Conservation (phyloP, 192 early-diverging fungal species). For the Jimgerdemannia lactiflua region DNA sequence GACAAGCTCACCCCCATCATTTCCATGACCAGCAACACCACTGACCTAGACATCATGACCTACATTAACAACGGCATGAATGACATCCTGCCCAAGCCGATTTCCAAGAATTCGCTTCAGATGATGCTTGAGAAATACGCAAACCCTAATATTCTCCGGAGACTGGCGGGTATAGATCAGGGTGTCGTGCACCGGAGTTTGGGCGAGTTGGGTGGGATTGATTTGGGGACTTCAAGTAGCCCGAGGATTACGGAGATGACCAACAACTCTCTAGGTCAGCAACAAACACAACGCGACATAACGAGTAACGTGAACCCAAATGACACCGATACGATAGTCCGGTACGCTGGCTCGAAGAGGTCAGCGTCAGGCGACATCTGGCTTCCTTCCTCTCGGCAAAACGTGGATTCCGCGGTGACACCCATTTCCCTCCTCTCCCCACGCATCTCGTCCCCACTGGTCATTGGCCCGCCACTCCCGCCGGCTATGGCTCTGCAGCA, state of each 20-base stretch:
- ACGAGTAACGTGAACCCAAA: neutral
- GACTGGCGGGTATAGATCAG: conserved; percentile 13
- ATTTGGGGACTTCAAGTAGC: neutral
- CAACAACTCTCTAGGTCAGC: neutral
- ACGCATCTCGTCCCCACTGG: neutral
- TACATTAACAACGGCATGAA: conserved; percentile 75
- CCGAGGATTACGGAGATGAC: neutral
- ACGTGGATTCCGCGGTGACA: neutral
- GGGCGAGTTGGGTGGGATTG: neutral
- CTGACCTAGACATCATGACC: conserved; percentile 58
- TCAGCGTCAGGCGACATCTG: neutral
- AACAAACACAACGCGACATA: neutral
- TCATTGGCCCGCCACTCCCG: neutral
- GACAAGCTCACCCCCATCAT: conserved; percentile 70
- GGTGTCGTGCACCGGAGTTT: conserved; percentile 14
- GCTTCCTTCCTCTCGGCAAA: neutral
- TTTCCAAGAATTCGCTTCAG: conserved; percentile 46
- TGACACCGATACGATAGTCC: neutral
- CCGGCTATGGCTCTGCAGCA: neutral
- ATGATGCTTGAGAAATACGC: conserved; percentile 58
- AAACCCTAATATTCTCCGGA: conserved; percentile 41
- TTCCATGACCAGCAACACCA: conserved; percentile 72
- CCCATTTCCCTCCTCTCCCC: neutral
- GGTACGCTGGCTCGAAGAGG: neutral
- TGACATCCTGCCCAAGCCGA: conserved; percentile 72